phyloP scores from a whole-genome alignment of 2,329 filamentous ascomycete genomes.

The Claviceps sp. region DNA sequence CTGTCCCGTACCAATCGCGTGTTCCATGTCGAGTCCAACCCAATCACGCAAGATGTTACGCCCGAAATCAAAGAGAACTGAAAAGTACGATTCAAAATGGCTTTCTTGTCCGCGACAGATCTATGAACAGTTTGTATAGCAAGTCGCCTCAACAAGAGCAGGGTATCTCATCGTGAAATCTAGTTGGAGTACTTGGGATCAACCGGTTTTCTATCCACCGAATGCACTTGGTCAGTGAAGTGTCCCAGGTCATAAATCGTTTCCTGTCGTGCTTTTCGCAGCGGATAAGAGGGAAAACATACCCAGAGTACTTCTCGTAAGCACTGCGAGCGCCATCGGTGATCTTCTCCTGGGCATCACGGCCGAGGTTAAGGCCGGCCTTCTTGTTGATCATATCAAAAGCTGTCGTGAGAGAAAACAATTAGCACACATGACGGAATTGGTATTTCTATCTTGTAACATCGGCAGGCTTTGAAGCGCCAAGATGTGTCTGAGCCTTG shows the following conservation, averaged over 20 bases:
- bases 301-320: slow-evolving; percentile 26
- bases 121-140: neutral
- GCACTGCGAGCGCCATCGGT: slow-evolving; percentile 20
- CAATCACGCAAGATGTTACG: neutral
- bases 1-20: too few relatives aligned
- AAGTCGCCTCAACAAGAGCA: neutral
- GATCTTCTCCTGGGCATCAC: slow-evolving; percentile 23
- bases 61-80: neutral
- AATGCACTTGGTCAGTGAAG: neutral
- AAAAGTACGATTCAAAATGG: neutral
- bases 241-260: neutral
- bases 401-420: slow-evolving; percentile 9
- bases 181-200: slow-evolving; percentile 24
- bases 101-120: neutral
- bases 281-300: slow-evolving; percentile 5
- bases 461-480: too few relatives aligned
- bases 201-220: slow-evolving; percentile 11
- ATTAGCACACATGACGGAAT: neutral
- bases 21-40: neutral
- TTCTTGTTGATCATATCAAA: slow-evolving; percentile 19
- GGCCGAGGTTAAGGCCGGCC: slow-evolving; percentile 20
- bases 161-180: neutral
- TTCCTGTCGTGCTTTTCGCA: neutral
- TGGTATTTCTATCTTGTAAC: too few relatives aligned
- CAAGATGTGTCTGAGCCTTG: neutral